These are phyloP conservation scores for Syzygium malaccense DNA, from an alignment of 441 rosid species.

Conservation along the genomic window DNA sequence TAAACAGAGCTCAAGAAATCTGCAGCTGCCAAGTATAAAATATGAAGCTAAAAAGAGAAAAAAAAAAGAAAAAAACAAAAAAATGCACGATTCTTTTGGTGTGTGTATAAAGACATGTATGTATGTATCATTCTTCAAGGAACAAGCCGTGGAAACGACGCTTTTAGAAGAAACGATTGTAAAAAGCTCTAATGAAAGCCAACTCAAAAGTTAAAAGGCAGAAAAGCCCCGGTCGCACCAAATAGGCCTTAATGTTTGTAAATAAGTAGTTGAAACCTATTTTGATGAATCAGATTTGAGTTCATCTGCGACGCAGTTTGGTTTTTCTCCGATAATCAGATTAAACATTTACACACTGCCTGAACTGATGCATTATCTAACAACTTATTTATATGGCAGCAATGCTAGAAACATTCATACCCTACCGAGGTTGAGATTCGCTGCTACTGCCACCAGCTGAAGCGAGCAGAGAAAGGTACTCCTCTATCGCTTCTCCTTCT, in stretches of 20 bases:
- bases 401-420: background rate
- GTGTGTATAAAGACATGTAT: background rate
- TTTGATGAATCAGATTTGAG: background rate
- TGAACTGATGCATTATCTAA: background rate
- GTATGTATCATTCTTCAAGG: background rate
- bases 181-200: background rate
- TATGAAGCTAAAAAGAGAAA: background rate
- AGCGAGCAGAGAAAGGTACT: constrained; percentile 59
- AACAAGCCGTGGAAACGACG: background rate
- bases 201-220: background rate
- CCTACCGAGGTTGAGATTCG: constrained; percentile 2
- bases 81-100: background rate
- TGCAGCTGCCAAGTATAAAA: background rate
- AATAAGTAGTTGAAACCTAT: background rate
- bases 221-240: background rate
- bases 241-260: background rate
- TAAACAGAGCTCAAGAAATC: background rate
- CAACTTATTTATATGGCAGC: background rate
- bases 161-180: background rate
- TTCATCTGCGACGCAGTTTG: background rate
- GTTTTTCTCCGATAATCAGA: background rate
- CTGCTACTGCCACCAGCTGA: constrained; percentile 19
- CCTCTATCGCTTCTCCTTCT: constrained; percentile 74
- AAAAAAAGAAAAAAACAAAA: background rate
- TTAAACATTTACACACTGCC: background rate